A percentile compares a stretch with the other conserved stretches of the same genome.
These are phyloP conservation scores for Chaetomium sp. DNA, from an alignment of 2,329 filamentous ascomycete species.

Conservation along the genomic window DNA sequence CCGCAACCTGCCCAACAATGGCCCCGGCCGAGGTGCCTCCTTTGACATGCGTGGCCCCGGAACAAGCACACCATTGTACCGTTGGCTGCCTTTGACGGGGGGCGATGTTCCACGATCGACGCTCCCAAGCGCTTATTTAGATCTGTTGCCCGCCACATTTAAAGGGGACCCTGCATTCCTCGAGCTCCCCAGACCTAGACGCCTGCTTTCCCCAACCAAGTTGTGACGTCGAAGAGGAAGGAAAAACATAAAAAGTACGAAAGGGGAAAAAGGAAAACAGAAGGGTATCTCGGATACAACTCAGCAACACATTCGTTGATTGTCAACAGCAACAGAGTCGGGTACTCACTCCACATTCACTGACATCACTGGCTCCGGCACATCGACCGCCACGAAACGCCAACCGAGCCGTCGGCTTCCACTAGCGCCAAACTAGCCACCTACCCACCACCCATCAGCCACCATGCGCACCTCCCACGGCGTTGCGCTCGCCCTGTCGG, in stretches of 20 bases:
- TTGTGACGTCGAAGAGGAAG: background rate
- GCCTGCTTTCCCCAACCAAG: background rate
- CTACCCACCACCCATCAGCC: background rate
- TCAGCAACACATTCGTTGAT: no score
- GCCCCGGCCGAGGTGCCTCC: background rate
- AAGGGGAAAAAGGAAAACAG: no score
- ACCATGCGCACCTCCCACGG: conserved; percentile 13
- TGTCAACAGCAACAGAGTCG: no score
- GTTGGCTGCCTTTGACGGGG: background rate
- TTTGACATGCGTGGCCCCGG: conserved; percentile 1
- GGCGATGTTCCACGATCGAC: conserved; percentile 10
- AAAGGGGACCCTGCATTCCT: background rate
- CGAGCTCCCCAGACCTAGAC: background rate
- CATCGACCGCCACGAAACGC: background rate
- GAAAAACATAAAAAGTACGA: background rate
- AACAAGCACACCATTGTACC: conserved; percentile 3
- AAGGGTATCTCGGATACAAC: no score
- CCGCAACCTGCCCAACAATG: background rate
- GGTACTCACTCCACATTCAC: no score
- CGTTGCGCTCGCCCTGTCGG: conserved; percentile 11
- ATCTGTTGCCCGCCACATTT: background rate
- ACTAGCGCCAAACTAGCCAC: background rate
- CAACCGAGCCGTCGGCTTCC: background rate
- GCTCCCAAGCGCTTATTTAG: conserved; percentile 5
- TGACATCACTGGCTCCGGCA: background rate